phyloP scores from a whole-genome alignment of 2,329 filamentous ascomycete species.

The Aulographum hederae region DNA sequence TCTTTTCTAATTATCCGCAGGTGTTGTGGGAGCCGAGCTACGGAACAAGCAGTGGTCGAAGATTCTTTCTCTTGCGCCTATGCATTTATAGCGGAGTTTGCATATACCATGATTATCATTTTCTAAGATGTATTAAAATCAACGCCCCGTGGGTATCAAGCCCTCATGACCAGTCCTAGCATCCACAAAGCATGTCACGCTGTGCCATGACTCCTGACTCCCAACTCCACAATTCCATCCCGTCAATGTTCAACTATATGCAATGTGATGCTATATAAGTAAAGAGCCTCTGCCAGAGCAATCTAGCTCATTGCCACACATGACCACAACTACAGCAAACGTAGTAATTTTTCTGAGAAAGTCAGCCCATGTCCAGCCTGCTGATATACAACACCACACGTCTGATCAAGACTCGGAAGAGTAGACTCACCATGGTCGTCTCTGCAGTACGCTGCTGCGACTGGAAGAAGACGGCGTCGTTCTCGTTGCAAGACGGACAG shows the following conservation, averaged over 20 bases:
- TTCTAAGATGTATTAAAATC: too few species aligned
- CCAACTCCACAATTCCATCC: background rate
- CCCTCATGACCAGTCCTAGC: too few species aligned
- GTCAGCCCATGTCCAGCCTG: background rate
- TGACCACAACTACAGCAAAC: conserved; percentile 90
- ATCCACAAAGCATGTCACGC: too few species aligned
- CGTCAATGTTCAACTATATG: too few species aligned
- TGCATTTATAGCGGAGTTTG: conserved; percentile 49
- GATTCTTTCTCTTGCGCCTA: conserved; percentile 86
- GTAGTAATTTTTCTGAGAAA: conserved; percentile 28
- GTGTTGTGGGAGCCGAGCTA: conserved; percentile 81
- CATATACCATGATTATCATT: too few species aligned
- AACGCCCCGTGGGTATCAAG: too few species aligned
- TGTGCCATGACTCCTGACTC: background rate
- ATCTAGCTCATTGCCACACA: conserved; percentile 43
- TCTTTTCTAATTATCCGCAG: conserved; percentile 36
- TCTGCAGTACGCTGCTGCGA: conserved; percentile 93
- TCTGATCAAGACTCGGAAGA: background rate
- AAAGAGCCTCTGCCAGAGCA: too few species aligned
- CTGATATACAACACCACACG: too few species aligned
- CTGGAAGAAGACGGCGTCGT: conserved; percentile 95
- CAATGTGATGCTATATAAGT: too few species aligned
- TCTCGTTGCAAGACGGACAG: conserved; percentile 70
- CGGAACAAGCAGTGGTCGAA: conserved; percentile 94
- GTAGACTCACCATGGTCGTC: conserved; percentile 77